Evolutionary conservation across 192 early-diverging fungal genomes (phyloP).

Genomic region (Backusella morwellensis): DNA sequence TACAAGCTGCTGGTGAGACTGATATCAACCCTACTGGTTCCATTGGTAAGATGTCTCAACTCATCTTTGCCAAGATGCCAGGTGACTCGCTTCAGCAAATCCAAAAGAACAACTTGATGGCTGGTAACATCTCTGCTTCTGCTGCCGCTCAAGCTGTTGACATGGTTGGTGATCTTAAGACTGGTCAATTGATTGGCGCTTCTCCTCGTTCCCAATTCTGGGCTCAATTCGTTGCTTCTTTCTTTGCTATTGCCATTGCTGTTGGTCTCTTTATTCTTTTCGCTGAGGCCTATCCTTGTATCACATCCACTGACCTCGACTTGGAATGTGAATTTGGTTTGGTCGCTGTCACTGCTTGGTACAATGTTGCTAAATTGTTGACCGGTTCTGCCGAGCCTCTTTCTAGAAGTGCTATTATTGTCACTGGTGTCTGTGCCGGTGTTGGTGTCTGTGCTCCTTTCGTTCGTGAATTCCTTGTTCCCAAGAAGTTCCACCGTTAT

Average conservation of each 20-base stretch:
- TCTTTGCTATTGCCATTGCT: constrained; percentile 53
- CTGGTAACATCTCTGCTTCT: constrained; percentile 58
- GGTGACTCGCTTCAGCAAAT: constrained; percentile 30
- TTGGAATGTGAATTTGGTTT: constrained; percentile 33
- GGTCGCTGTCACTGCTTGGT: constrained; percentile 35
- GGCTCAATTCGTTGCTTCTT: constrained; percentile 62
- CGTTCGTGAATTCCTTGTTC: constrained; percentile 46
- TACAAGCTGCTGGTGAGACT: constrained; percentile 61
- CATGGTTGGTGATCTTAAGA: constrained; percentile 74
- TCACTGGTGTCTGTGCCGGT: constrained; percentile 44
- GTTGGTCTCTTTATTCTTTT: constrained; percentile 61
- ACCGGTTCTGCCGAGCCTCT: constrained; percentile 38
- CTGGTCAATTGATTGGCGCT: constrained; percentile 61
- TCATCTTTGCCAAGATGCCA: constrained; percentile 60
- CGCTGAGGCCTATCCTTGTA: constrained; percentile 63
- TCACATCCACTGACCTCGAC: constrained; percentile 26
- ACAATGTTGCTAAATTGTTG: constrained; percentile 43
- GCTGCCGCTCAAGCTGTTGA: constrained; percentile 61
- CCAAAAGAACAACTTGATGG: constrained; percentile 57
- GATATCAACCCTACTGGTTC: constrained; percentile 67
- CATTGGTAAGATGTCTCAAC: constrained; percentile 64
- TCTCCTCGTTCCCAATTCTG: constrained; percentile 62
- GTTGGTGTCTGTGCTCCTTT: constrained; percentile 36
- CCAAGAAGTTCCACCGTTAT: constrained; percentile 47
- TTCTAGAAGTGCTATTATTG: constrained; percentile 35